phyloP scores from a whole-genome alignment of 345 rosid genomes.

The Citrus medica region DNA sequence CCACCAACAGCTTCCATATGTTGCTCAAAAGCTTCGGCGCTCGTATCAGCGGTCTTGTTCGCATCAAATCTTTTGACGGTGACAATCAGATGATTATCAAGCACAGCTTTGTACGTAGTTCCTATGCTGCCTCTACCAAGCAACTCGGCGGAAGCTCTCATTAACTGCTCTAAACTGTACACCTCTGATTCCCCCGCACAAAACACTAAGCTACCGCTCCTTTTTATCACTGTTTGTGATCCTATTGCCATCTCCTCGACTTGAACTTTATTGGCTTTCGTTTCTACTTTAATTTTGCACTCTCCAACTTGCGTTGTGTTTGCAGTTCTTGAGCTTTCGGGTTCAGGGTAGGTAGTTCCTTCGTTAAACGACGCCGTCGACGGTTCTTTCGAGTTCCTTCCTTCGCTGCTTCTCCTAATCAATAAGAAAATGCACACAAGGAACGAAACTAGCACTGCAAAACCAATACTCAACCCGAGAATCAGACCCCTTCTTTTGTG shows the following conservation, averaged over 20 bases:
- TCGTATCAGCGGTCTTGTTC: constrained; percentile 60
- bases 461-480: constrained; percentile 48
- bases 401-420: constrained; percentile 28
- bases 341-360: not conserved
- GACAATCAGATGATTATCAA: constrained; percentile 68
- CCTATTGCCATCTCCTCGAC: constrained; percentile 19
- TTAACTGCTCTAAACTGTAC: constrained; percentile 74
- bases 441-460: constrained; percentile 40
- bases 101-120: constrained; percentile 82
- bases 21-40: constrained; percentile 57
- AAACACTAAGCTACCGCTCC: constrained; percentile 61
- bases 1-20: constrained; percentile 80
- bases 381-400: constrained; percentile 7
- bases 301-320: not conserved
- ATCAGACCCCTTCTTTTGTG: constrained; percentile 36
- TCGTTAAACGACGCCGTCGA: not conserved
- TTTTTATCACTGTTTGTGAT: constrained; percentile 17
- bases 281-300: constrained; percentile 9
- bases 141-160: constrained; percentile 94
- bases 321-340: not conserved
- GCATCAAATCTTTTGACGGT: constrained; percentile 88
- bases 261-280: constrained; percentile 21
- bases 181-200: constrained; percentile 44
- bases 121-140: constrained; percentile 84
- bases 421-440: constrained; percentile 40